A percentile compares a stretch with the other conserved stretches of the same genome.
These are phyloP conservation scores for Aspergillus ochraceus DNA, from an alignment of 2,329 filamentous ascomycete species.

Conservation along the genomic window DNA sequence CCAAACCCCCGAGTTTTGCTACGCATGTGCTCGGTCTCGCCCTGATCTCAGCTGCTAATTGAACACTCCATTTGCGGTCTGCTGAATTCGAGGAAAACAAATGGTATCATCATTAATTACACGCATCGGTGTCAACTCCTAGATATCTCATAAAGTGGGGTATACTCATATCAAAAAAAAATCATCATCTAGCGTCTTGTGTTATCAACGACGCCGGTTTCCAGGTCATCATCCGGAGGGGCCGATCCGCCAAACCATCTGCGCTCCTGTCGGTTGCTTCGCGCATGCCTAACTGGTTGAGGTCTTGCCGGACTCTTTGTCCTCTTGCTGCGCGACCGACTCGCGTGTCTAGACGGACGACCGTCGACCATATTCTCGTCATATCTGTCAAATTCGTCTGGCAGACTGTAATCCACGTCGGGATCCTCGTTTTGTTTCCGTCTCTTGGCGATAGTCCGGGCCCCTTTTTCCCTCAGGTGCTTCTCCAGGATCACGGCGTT, in stretches of 20 bases:
- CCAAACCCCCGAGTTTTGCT: conserved; percentile 46
- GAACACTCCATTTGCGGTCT: conserved; percentile 3
- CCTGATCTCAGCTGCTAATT: conserved; percentile 27
- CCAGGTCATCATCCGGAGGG: conserved; percentile 28
- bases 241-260: conserved; percentile 32
- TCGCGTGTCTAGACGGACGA: conserved; percentile 7
- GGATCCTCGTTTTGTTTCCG: conserved; percentile 21
- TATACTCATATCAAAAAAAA: background rate
- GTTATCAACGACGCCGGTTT: conserved; percentile 30
- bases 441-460: conserved; percentile 30
- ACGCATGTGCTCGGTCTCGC: conserved; percentile 46
- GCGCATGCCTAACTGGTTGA: conserved; percentile 24
- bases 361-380: conserved; percentile 28
- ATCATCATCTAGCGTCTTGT: conserved; percentile 11
- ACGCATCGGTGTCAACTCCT: background rate
- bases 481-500: conserved; percentile 49
- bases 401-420: conserved; percentile 37
- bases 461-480: conserved; percentile 43
- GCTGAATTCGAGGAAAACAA: conserved; percentile 1
- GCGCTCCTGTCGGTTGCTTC: conserved; percentile 24
- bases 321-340: conserved; percentile 23
- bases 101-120: background rate
- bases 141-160: background rate
- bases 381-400: conserved; percentile 40
- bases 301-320: conserved; percentile 21